Base-by-base conservation (phyloP, 169 alveolate genomes). In the Plasmodium coatneyi region DNA sequence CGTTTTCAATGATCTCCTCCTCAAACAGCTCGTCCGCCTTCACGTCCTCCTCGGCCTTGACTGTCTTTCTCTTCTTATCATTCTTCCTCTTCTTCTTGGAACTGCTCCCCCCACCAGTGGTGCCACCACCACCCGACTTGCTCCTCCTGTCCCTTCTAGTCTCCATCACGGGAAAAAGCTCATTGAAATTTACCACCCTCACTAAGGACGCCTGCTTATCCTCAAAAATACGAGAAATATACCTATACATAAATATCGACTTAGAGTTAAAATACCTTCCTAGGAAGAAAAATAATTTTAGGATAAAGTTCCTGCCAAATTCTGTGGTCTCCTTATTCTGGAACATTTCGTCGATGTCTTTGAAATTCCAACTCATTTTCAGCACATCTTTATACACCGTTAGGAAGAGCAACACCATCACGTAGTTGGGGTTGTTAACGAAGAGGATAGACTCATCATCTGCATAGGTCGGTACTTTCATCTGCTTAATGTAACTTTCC, bases 281-380 rank as follows among this genome's bases (percentile, higher is more conserved):
- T n/a, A 91, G 39, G 41, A 91, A 80, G 19, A 81, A 80, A 91
- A 80, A 80, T 32, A 91, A 52, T 41, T 91, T 91, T 3, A 91
- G 74, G 10, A 91, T 71, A 32, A 91, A 91, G 34, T 80, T 91
- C 9, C 92, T 41, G 19, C 95, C 91, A 80, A 91, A 91, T 34
- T 91, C 95, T 0, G 95, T 91, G 2, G 91, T 80, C 54, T 91
- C 95, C n/a, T 91, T 91, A 28, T 80, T 80, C 41, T 91, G 95
- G 71, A 91, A 81, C 95, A 91, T 91, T 0, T 91, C 95, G 70
- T 91, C 91, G 3, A 91, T 71, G 76, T 91, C 95, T 34, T 91
- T 91, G 74, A 91, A 91, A 49, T 81, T 91, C 95, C 95, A 91
- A 14, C 39, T 54, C 74, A 91, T 74, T 39, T 91, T 91, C 25